A percentile compares a stretch with the other conserved stretches of the same genome.
Evolutionary conservation across 106 monocot species (phyloP).

Genomic region (Apostasia ramifera): DNA sequence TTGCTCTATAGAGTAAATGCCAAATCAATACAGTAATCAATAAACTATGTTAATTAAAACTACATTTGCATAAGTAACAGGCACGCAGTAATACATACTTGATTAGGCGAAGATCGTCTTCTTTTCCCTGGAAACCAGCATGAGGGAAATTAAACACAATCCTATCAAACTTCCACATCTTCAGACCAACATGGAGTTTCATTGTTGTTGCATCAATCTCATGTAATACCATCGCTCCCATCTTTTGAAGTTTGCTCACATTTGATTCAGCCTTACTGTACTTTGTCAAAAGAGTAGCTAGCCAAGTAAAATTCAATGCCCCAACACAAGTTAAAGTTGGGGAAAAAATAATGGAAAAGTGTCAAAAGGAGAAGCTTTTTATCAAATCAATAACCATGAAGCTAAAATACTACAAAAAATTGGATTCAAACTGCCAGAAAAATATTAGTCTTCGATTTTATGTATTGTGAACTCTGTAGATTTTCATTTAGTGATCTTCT

Average conservation of each 20-base stretch:
- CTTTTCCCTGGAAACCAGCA: conserved; percentile 46
- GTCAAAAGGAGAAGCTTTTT: no score
- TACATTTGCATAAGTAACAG: not conserved
- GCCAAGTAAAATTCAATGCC: not conserved
- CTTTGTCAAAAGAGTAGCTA: conserved; percentile 29
- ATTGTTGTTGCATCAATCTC: conserved; percentile 42
- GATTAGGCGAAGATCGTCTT: conserved; percentile 14
- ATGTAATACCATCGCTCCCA: conserved; percentile 46
- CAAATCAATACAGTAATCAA: no score
- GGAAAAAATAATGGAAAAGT: not conserved
- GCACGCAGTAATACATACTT: conserved; percentile 13
- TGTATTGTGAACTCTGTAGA: no score
- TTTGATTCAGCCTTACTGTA: conserved; percentile 38
- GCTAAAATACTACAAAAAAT: no score
- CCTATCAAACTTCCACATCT: conserved; percentile 33
- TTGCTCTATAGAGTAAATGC: no score
- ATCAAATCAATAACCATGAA: no score
- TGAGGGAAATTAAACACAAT: conserved; percentile 72
- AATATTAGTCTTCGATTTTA: no score
- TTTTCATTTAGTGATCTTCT: no score
- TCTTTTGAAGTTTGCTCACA: conserved; percentile 25
- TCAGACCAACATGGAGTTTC: conserved; percentile 41
- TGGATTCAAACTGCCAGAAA: no score
- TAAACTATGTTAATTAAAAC: no score
- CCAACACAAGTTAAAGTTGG: not conserved